A percentile compares a stretch with the other conserved stretches of the same genome.
phyloP scores from a whole-genome alignment of 1,139 yeast genomes.

The Blastobotrys malaysiensis region DNA sequence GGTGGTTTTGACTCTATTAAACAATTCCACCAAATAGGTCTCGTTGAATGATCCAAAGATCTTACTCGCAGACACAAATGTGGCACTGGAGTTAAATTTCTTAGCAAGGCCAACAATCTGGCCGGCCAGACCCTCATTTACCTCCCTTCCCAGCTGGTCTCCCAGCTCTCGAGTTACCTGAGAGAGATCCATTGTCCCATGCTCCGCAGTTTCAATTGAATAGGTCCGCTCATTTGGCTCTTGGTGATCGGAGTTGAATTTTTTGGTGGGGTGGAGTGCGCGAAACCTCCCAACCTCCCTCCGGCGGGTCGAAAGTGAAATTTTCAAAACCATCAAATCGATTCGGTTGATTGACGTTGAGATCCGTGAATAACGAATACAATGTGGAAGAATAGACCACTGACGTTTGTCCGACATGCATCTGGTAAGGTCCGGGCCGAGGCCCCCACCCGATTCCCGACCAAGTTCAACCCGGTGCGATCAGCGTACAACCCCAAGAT shows the following conservation, averaged over 20 bases:
- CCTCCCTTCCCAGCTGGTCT: conserved; percentile 24
- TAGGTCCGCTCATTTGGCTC: background rate
- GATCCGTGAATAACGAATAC: background rate
- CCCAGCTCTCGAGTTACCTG: conserved; percentile 14
- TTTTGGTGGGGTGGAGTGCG: background rate
- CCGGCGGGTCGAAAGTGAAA: background rate
- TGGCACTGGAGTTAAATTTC: conserved; percentile 14
- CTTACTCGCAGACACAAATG: conserved; percentile 27
- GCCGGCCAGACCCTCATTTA: conserved; percentile 23
- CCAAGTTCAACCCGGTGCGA: conserved; percentile 37
- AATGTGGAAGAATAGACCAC: background rate
- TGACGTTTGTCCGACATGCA: conserved; percentile 4
- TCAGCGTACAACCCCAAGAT: conserved; percentile 39
- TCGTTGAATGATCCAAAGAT: conserved; percentile 29
- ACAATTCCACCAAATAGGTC: conserved; percentile 23
- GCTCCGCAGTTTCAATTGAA: background rate
- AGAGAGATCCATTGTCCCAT: background rate
- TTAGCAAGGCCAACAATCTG: conserved; percentile 25
- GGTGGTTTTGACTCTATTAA: conserved; percentile 9
- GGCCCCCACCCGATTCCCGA: conserved; percentile 32
- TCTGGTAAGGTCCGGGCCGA: conserved; percentile 9
- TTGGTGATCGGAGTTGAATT: background rate
- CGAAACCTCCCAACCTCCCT: background rate
- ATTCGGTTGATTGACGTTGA: background rate
- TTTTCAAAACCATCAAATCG: background rate